Evolutionary conservation across 106 monocot species (phyloP).

Genomic region (Dioscorea alata): DNA sequence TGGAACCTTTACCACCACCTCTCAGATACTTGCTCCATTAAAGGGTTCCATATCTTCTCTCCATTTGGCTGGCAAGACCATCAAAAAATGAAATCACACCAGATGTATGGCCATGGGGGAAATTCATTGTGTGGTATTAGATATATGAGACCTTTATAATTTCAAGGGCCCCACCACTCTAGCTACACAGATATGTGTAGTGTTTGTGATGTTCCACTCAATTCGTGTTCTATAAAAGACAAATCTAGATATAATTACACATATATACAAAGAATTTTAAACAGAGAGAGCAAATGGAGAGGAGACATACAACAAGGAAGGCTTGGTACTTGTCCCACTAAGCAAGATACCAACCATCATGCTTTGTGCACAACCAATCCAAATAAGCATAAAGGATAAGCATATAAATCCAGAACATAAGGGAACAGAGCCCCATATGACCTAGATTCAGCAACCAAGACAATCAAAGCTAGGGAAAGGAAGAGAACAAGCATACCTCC

Average conservation of each 20-base stretch:
- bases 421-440: neutral
- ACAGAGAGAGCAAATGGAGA: no score
- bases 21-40: no score
- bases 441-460: neutral
- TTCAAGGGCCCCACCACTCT: no score
- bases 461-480: neutral
- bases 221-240: no score
- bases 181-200: no score
- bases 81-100: neutral
- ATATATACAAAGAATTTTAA: no score
- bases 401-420: neutral
- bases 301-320: no score
- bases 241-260: no score
- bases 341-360: no score
- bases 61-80: neutral
- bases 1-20: no score
- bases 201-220: no score
- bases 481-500: conserved; percentile 19
- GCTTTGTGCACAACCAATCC: neutral
- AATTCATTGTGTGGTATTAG: neutral
- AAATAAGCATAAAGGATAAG: neutral
- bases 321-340: no score
- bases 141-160: neutral
- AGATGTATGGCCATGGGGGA: neutral
- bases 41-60: neutral